These are phyloP conservation scores for Cercospora brassicicola DNA, from an alignment of 2,329 filamentous ascomycete genomes.

Conservation along the genomic window DNA sequence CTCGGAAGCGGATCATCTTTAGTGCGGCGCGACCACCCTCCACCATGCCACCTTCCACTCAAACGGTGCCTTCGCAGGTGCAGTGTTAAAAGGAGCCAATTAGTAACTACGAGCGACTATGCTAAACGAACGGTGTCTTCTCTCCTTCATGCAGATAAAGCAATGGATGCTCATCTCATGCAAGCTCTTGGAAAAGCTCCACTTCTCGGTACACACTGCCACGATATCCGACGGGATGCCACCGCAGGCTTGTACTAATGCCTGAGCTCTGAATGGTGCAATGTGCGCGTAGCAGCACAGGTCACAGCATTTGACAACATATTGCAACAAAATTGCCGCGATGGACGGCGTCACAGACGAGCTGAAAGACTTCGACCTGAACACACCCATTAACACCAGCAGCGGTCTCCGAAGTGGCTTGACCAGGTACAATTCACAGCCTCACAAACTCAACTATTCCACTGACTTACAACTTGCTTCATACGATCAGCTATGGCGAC, in stretches of 20 bases:
- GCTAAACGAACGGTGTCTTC: too few relatives aligned
- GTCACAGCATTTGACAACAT: neutral
- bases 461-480: conserved; percentile 48
- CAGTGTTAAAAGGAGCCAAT: too few relatives aligned
- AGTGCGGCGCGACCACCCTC: too few relatives aligned
- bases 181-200: neutral
- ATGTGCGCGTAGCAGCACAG: neutral
- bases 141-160: neutral
- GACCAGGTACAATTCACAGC: conserved; percentile 13
- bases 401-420: conserved; percentile 25
- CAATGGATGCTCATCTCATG: neutral
- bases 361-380: conserved; percentile 26
- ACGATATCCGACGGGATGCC: conserved; percentile 3
- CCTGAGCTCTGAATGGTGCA: conserved; percentile 5
- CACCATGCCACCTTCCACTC: too few relatives aligned
- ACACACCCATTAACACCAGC: conserved; percentile 18
- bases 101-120: too few relatives aligned
- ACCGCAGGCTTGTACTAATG: conserved; percentile 1
- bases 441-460: conserved; percentile 45
- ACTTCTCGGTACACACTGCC: conserved; percentile 9
- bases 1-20: too few relatives aligned
- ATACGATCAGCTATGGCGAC: conserved; percentile 61
- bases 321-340: neutral
- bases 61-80: too few relatives aligned
- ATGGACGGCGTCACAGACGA: neutral